phyloP scores from a whole-genome alignment of 768 basidiomycete species.

The Psilocybe subaeruginosa region DNA sequence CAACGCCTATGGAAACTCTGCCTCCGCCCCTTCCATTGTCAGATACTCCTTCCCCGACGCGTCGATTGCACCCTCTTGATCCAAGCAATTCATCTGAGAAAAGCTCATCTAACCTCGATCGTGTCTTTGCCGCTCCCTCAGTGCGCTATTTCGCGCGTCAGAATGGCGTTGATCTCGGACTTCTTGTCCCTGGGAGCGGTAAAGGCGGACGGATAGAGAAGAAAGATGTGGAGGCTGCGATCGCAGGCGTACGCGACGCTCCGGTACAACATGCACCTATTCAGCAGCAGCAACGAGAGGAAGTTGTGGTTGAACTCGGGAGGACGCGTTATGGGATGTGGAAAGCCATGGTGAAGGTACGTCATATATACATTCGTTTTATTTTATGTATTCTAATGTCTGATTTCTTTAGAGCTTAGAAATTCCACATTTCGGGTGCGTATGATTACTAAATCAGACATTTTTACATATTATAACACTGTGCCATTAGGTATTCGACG shows the following conservation, averaged over 20 bases:
- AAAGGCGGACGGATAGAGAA: conserved; percentile 77
- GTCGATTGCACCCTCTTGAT: conserved; percentile 61
- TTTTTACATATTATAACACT: neutral
- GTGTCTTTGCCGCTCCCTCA: conserved; percentile 73
- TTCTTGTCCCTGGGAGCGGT: conserved; percentile 69
- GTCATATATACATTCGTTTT: conserved; percentile 8
- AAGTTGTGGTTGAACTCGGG: conserved; percentile 71
- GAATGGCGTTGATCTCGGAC: conserved; percentile 60
- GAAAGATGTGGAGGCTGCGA: conserved; percentile 67
- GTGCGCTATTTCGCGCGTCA: conserved; percentile 78
- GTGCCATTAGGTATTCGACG: conserved; percentile 61
- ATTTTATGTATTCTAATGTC: neutral
- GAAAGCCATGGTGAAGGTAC: conserved; percentile 86
- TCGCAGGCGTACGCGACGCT: conserved; percentile 32
- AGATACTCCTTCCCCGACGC: conserved; percentile 17
- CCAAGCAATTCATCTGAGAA: conserved; percentile 42
- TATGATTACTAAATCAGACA: neutral
- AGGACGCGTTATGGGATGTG: conserved; percentile 85
- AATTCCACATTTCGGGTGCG: conserved; percentile 84
- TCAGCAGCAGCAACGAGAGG: conserved; percentile 25
- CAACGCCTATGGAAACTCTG: conserved; percentile 11
- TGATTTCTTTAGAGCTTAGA: conserved; percentile 63
- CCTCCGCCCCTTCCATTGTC: conserved; percentile 11
- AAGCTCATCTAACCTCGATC: conserved; percentile 14
- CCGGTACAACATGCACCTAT: conserved; percentile 16